A percentile compares a stretch with the other conserved stretches of the same genome.
Evolutionary conservation across 1,139 yeast species (phyloP).

Genomic region (Hanseniaspora sp.): DNA sequence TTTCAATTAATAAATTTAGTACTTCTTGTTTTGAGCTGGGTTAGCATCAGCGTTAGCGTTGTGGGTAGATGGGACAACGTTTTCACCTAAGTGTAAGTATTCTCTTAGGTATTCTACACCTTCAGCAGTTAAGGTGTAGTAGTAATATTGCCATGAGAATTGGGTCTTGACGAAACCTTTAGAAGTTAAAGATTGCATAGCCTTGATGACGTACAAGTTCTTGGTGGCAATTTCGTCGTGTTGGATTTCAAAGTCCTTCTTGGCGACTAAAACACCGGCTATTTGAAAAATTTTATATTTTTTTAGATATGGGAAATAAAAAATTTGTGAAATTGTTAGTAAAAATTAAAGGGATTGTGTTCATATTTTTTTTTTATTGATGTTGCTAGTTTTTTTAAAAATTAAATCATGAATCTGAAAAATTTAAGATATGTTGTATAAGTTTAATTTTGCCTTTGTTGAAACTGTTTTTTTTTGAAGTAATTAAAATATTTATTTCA

Average conservation of each 20-base stretch:
- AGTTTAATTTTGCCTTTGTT: no score
- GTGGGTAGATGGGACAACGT: conserved; percentile 97
- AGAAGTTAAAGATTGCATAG: conserved; percentile 97
- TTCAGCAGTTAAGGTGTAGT: conserved; percentile 99
- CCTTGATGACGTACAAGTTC: conserved; percentile 97
- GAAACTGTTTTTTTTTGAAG: no score
- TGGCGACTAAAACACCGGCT: conserved; percentile 99
- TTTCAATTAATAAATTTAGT: conserved; percentile 21
- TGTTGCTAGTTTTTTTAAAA: no score
- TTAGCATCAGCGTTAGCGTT: conserved; percentile 85
- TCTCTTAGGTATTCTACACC: conserved; percentile 98
- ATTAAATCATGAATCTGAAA: no score
- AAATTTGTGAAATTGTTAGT: no score
- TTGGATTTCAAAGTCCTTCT: conserved; percentile 96
- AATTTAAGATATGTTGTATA: no score
- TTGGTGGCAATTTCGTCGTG: conserved; percentile 97
- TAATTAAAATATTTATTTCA: no score
- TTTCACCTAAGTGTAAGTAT: conserved; percentile 97
- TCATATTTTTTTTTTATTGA: no score
- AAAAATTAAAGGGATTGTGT: no score
- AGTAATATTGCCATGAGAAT: conserved; percentile 99
- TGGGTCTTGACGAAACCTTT: conserved; percentile 99
- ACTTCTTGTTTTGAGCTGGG: conserved; percentile 50
- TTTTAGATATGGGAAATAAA: not conserved
- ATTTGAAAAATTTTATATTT: conserved; percentile 20